These are phyloP conservation scores for Kalmusia sp. DNA, from an alignment of 2,329 filamentous ascomycete genomes.

Conservation along the genomic window DNA sequence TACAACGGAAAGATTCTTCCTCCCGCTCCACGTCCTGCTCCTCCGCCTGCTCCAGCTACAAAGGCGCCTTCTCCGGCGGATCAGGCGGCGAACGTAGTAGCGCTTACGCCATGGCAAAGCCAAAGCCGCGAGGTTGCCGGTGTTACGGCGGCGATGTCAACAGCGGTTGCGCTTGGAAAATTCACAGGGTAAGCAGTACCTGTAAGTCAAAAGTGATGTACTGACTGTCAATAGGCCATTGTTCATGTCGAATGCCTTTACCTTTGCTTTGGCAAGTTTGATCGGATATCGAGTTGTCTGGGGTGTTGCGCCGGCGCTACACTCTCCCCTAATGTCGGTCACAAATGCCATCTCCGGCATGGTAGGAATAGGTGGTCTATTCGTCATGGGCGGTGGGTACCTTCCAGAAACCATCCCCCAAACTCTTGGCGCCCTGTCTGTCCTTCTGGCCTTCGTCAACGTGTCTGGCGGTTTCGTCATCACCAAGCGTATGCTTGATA, in stretches of 20 bases:
- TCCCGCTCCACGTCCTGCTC: constrained; percentile 72
- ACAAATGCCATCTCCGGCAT: constrained; percentile 91
- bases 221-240: constrained; percentile 57
- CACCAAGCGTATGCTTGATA: constrained; percentile 88
- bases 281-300: constrained; percentile 90
- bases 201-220: background rate
- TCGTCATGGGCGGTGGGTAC: constrained; percentile 81
- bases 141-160: constrained; percentile 79
- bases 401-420: constrained; percentile 74
- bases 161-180: constrained; percentile 78
- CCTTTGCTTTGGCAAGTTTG: constrained; percentile 81
- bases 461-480: constrained; percentile 89
- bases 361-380: constrained; percentile 88
- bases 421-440: constrained; percentile 76
- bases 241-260: constrained; percentile 89
- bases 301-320: constrained; percentile 83
- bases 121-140: constrained; percentile 76
- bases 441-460: constrained; percentile 86
- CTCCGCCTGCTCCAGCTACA: constrained; percentile 61
- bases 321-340: constrained; percentile 90
- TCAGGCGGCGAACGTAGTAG: constrained; percentile 63
- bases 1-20: constrained; percentile 78
- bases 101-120: constrained; percentile 83
- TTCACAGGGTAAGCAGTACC: constrained; percentile 62
- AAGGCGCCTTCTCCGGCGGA: constrained; percentile 48